Base-by-base conservation (phyloP, 371 early-diverging fungal species). In the Actinomortierella wolfii region DNA sequence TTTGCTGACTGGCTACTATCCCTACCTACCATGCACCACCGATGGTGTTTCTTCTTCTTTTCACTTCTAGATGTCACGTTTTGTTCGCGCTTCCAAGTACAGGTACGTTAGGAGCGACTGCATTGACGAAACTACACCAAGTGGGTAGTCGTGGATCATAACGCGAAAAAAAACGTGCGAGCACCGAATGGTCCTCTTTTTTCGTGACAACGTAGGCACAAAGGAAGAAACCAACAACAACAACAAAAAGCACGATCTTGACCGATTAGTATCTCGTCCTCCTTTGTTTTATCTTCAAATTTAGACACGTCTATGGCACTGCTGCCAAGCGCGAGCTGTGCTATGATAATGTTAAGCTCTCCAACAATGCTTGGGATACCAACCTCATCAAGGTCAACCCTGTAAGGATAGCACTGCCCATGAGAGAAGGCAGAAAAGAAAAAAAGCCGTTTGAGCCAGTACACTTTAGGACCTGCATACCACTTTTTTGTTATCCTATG, bases 371-470 rank as follows among this genome's bases (percentile, higher is more conserved):
- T 17, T 97, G 97, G 97, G 99, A 98, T 77, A 96, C 94, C 67
- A 97, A 98, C 83, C 84, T 95, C 67, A 90, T 96, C 74, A 88
- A 92, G 58, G 94, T 89, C 64, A 98, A 98, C 86, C 92, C 96
- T 56, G 89, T 91, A 84, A 78, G 85, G 71, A 23, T 18, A 24
- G 11, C 34, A 34, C 34, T 34, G 11, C 34, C 34, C 4, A 6
- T 34, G 34, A 11, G 34, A 34, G 34, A 34, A n/a, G n/a, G n/a
- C n/a, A n/a, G n/a, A n/a, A n/a, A n/a, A n/a, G n/a, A n/a, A n/a
- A n/a, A n/a, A n/a, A n/a, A n/a, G n/a, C n/a, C n/a, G n/a, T n/a
- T 34, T 11, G 34, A 34, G 34, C 34, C 11, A 34, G 34, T 34
- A 34, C 34, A 34, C 34, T 34, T 34, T 34, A 11, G 34, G 7